These are phyloP conservation scores for Auriculariales sp. DNA, from an alignment of 768 basidiomycete species.

Conservation along the genomic window DNA sequence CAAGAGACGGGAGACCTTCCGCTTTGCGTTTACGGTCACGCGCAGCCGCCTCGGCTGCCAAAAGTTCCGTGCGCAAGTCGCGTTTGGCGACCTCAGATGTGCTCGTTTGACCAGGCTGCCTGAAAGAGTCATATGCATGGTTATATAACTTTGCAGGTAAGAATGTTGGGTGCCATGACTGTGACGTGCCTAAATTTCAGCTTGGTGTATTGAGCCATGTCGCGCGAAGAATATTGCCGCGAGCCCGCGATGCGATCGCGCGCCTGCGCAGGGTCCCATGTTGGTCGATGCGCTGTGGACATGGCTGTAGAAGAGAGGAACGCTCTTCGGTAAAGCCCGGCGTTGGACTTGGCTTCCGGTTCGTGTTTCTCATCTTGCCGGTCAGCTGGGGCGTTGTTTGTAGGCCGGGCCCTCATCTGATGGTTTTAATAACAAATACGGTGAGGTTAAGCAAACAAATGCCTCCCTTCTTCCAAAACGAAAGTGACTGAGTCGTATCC, in stretches of 20 bases:
- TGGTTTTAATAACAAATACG: no score
- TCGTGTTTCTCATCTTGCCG: no score
- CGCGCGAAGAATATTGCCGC: conserved; percentile 81
- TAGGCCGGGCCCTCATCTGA: no score
- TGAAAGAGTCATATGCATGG: conserved; percentile 12
- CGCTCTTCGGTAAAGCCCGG: no score
- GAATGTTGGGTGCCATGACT: background rate
- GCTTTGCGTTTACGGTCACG: conserved; percentile 86
- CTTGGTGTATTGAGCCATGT: conserved; percentile 92
- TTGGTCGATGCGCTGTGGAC: conserved; percentile 89
- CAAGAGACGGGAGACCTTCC: conserved; percentile 39
- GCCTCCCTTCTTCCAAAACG: no score
- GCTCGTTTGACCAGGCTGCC: conserved; percentile 85
- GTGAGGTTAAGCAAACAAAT: no score
- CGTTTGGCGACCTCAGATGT: conserved; percentile 56
- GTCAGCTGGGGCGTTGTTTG: no score
- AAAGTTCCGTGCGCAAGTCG: conserved; percentile 73
- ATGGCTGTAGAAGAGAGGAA: conserved; percentile 24
- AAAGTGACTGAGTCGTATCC: no score
- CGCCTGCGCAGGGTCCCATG: conserved; percentile 96
- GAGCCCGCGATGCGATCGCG: conserved; percentile 86
- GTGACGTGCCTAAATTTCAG: conserved; percentile 80
- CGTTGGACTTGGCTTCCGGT: no score
- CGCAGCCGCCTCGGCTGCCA: conserved; percentile 77
- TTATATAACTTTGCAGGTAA: background rate